Evolutionary conservation across 805 yeast species (phyloP), one percentile per base, ranked within the genome.

Genomic region (Starmerella apis): DNA sequence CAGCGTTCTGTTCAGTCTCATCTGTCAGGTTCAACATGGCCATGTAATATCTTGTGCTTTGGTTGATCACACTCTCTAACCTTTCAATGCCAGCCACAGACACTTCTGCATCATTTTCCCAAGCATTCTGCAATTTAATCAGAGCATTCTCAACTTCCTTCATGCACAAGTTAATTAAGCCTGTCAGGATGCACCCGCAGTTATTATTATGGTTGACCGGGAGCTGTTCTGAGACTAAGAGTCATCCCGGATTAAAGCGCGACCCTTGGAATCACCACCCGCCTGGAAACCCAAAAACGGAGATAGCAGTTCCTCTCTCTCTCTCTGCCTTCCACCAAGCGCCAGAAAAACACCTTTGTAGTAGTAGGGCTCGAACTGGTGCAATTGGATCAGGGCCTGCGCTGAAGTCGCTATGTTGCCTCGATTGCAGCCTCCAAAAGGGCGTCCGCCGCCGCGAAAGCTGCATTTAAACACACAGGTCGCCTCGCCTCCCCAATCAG

Each of bases 1-100:
- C 65, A 11, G 58, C 58, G n/a, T 50, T 31, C 32, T 54, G 54
- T 48, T 48, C 57, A 36, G 56, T 52, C 47, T 57, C 52, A 30
- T 49, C 55, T 9, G 59, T 56, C 16, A 57, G 52, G 36, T 57
- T 56, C 33, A 56, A 56, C 50, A 55, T 41, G 18, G 50, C 49
- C 30, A 37, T 31, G 39, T 46, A 56, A 38, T 50, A 31, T 13
- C 47, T 43, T 9, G 50, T 44, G 24, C 45, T 28, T 24, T 56
- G 50, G 39, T 42, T 41, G 22, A 48, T 45, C 16, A 47, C 41
- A 23, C 53, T 22, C 50, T 56, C 59, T 24, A 53, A 18, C 14
- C 48, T 44, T 47, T 56, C 59, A 7, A 56, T 39, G 4, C 36
- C 46, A 25, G 50, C 48, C 6, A 49, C 38, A 16, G 30, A 46